Conservation (phyloP, 1,284 basidiomycete species). For the Abortiporus biennis region DNA sequence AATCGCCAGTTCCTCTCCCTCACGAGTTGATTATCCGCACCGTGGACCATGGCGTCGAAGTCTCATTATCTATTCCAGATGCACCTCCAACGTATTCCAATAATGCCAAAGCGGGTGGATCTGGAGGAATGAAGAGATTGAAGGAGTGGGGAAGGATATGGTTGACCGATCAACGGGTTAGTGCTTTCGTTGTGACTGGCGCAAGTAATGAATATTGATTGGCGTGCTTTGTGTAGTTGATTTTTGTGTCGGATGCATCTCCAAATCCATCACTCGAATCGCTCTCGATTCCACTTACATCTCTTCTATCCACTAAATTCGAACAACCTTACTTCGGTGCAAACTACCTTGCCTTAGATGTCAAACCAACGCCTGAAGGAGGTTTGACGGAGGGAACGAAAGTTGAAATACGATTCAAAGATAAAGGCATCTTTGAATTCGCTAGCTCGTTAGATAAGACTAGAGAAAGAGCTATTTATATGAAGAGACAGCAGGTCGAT, state of each 20-base stretch:
- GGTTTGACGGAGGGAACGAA: constrained; percentile 57
- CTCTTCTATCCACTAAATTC: constrained; percentile 63
- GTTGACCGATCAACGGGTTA: constrained; percentile 69
- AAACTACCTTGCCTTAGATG: constrained; percentile 61
- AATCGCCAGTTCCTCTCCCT: constrained; percentile 57
- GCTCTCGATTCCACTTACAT: constrained; percentile 52
- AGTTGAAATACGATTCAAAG: constrained; percentile 61
- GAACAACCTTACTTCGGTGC: constrained; percentile 67
- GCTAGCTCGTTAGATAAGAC: constrained; percentile 67
- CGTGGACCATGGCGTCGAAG: constrained; percentile 51
- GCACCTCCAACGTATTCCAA: constrained; percentile 33
- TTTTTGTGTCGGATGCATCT: constrained; percentile 44
- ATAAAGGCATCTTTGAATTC: constrained; percentile 68
- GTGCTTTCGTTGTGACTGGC: constrained; percentile 16
- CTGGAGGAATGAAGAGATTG: constrained; percentile 48
- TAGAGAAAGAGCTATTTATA: constrained; percentile 66
- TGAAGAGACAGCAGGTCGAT: constrained; percentile 53
- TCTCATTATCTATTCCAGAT: constrained; percentile 52
- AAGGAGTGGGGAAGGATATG: constrained; percentile 52
- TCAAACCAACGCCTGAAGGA: constrained; percentile 60
- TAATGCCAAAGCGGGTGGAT: constrained; percentile 42
- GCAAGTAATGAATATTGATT: background rate
- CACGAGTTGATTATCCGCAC: constrained; percentile 54
- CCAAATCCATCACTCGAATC: constrained; percentile 38
- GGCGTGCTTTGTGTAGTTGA: constrained; percentile 41